A percentile compares a stretch with the other conserved stretches of the same genome.
These are phyloP conservation scores for Blakeslea trispora DNA, from an alignment of 371 early-diverging fungal species.

Conservation along the genomic window DNA sequence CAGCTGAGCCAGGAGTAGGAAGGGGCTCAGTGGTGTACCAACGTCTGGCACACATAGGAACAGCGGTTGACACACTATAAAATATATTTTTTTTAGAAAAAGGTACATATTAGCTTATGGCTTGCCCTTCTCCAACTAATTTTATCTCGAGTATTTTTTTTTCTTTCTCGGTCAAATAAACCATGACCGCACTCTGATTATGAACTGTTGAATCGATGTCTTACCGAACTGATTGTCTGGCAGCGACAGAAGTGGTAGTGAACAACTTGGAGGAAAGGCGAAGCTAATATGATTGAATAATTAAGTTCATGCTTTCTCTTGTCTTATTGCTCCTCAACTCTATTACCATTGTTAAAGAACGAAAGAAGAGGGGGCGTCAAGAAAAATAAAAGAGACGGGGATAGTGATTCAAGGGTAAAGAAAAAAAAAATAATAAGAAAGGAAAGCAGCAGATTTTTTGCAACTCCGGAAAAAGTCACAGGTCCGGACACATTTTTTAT, in stretches of 20 bases:
- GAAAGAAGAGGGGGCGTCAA: neutral
- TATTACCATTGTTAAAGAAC: neutral
- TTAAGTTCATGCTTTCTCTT: neutral
- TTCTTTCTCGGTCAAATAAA: too few species aligned
- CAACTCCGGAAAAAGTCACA: neutral
- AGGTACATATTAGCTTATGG: too few species aligned
- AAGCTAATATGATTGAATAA: slow-evolving; percentile 27
- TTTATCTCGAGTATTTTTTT: neutral
- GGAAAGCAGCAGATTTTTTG: too few species aligned
- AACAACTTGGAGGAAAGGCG: slow-evolving; percentile 46
- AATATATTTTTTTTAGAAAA: slow-evolving; percentile 10
- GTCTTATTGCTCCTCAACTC: too few species aligned
- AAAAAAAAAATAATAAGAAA: neutral
- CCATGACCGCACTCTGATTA: too few species aligned
- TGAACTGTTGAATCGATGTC: neutral
- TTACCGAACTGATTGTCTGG: slow-evolving; percentile 47
- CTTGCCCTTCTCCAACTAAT: too few species aligned
- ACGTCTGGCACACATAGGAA: slow-evolving; percentile 41
- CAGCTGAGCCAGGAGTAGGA: slow-evolving; percentile 61
- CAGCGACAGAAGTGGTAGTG: slow-evolving; percentile 28
- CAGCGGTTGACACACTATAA: slow-evolving; percentile 31
- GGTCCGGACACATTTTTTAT: neutral
- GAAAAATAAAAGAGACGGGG: neutral
- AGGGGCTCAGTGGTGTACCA: slow-evolving; percentile 49
- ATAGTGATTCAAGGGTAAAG: neutral